Evolutionary conservation across 1,284 basidiomycete genomes (phyloP).

Genomic region (Kalmanozyma brasiliensis): DNA sequence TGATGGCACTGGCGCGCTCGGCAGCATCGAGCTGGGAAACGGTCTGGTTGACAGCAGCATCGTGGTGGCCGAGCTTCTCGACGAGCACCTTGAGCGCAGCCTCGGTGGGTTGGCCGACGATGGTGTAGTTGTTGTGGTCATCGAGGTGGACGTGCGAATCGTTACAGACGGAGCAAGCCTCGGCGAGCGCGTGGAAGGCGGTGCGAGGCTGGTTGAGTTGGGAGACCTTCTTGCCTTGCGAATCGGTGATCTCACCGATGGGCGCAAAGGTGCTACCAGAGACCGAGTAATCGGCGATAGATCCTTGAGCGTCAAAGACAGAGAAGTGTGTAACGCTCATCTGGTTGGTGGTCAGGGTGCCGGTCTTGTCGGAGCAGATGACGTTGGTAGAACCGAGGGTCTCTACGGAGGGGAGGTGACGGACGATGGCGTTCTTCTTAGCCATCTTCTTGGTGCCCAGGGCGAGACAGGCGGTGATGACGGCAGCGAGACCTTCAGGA

Average conservation of each 20-base stretch:
- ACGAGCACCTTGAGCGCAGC: slow-evolving; percentile 73
- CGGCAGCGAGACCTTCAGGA: slow-evolving; percentile 66
- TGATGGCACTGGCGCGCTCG: slow-evolving; percentile 80
- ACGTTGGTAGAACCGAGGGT: slow-evolving; percentile 67
- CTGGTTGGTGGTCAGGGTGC: slow-evolving; percentile 67
- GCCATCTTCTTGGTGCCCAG: slow-evolving; percentile 68
- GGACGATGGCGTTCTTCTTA: slow-evolving; percentile 66
- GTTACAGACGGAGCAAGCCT: slow-evolving; percentile 65
- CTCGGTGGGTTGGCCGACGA: slow-evolving; percentile 93
- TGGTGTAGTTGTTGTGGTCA: slow-evolving; percentile 81
- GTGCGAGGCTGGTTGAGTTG: slow-evolving; percentile 56
- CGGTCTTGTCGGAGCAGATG: slow-evolving; percentile 68
- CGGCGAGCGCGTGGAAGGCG: slow-evolving; percentile 60
- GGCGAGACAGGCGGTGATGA: slow-evolving; percentile 67
- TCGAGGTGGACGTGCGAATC: slow-evolving; percentile 59
- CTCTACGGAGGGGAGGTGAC: slow-evolving; percentile 65
- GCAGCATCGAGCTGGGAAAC: slow-evolving; percentile 74
- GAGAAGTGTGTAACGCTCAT: slow-evolving; percentile 65
- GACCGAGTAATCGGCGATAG: slow-evolving; percentile 55
- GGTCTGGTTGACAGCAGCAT: slow-evolving; percentile 71
- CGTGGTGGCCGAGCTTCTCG: slow-evolving; percentile 78
- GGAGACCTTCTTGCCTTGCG: slow-evolving; percentile 35
- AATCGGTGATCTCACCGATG: slow-evolving; percentile 47
- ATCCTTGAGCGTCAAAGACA: slow-evolving; percentile 20
- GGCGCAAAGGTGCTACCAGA: slow-evolving; percentile 63